Base-by-base conservation (phyloP, 179 eudicot species). In the Vitellaria paradoxa region DNA sequence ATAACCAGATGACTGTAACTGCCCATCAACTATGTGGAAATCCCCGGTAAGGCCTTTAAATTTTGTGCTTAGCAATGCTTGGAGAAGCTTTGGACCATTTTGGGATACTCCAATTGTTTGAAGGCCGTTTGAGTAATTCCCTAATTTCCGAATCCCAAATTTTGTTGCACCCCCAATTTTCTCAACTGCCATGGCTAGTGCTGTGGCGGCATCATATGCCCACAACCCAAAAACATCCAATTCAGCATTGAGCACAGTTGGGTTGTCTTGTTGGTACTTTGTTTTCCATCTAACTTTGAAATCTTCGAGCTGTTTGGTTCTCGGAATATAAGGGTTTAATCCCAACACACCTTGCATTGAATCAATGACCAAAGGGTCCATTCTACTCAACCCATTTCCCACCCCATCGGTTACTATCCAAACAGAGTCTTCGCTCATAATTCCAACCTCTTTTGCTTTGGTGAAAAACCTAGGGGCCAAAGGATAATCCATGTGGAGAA, bases 261-360 rank as follows among this genome's bases (percentile, higher is more conserved):
- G 37, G 1, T 84, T 79, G 9, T 74, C 75, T 62, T 59, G 70
- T 3, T 9, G 59, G 62, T 9, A 17, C 4, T 17, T 15, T 9
- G 17, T 17, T 18, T 17, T 76, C 84, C 86, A 83, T 23, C 72
- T 57, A 49, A 13, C 30, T 6, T 24, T 61, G 50, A 86, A 86
- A n/a, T 53, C 21, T 13, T 72, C 42, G 15, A 84, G 77, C 79
- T 76, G 75, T 2, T 77, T 70, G 23, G 86, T 80, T 18, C 49
- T 37, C 7, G 86, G 83, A 9, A 86, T 68, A 42, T 84, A 79
- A 73, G 89, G 79, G 66, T 62, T 81, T 6, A 90, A 76, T 47
- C 90, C 89, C 4, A 89, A 37, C 10, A 86, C 91, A 10, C 93
- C 93, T 71, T 86, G 86, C 90, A 88, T 90, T 20, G 88, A 83